These are phyloP conservation scores for Bryoerythrophyllum caledonicum DNA, from an alignment of 225 moss, liverwort and hornwort species.

Conservation along the genomic window DNA sequence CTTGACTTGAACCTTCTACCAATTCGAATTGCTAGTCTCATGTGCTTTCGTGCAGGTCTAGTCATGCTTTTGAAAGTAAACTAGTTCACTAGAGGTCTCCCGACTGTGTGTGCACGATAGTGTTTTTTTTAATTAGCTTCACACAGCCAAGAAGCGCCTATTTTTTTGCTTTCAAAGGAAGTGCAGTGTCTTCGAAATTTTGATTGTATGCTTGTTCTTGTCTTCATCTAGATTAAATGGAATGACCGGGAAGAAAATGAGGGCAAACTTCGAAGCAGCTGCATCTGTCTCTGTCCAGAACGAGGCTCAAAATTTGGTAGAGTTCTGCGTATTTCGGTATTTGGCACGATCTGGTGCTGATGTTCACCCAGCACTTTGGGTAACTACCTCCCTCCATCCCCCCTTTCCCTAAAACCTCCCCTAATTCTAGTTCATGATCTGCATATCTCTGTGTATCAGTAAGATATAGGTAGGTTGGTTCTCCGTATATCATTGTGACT, in stretches of 20 bases:
- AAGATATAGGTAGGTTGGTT: background rate
- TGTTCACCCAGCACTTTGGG: slow-evolving; percentile 84
- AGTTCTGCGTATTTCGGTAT: slow-evolving; percentile 88
- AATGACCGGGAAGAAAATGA: slow-evolving; percentile 85
- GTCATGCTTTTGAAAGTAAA: background rate
- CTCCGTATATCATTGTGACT: background rate
- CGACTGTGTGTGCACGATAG: background rate
- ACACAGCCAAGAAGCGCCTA: background rate
- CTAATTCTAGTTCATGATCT: slow-evolving; percentile 12
- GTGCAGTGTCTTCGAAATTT: background rate
- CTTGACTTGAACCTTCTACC: background rate
- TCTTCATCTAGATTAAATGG: slow-evolving; percentile 77
- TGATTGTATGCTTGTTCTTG: slow-evolving; percentile 16
- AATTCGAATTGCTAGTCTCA: background rate
- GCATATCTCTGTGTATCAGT: background rate
- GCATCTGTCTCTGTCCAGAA: slow-evolving; percentile 64
- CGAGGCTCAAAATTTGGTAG: slow-evolving; percentile 79
- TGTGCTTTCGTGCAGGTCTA: background rate
- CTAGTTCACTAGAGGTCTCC: background rate
- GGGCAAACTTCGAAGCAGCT: slow-evolving; percentile 85
- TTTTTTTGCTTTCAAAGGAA: background rate
- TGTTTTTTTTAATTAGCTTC: background rate
- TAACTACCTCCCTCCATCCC: slow-evolving; percentile 9
- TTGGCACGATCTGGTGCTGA: slow-evolving; percentile 68
- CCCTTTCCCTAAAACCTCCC: background rate